Base-by-base conservation (phyloP, 176 grass and related monocot species). In the Triticum monococcum region DNA sequence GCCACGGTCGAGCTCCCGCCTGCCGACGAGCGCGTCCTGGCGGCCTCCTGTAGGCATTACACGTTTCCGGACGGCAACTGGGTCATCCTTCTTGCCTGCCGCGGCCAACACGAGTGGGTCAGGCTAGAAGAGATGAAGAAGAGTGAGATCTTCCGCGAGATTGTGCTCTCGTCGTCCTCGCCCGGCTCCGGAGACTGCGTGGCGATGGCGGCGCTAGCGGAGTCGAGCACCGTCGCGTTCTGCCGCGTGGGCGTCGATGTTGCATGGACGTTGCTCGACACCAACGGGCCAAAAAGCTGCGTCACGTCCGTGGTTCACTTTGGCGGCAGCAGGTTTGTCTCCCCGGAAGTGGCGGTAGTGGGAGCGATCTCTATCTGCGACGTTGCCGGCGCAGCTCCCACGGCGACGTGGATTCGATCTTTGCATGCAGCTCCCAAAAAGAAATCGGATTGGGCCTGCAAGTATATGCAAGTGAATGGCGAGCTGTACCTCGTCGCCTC, bases 201-300 rank as follows among this genome's bases (percentile, higher is more conserved):
- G 69, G 78, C 79, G 41, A 75, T 87, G 86, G 70, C 79, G 17
- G 61, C 64, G 60, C 86, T 87, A 5, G 57, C 79, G 5, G 32
- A 63, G 43, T 87, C 86, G 9, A 65, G 68, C n/a, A 45, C 37
- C 59, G 69, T 87, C 59, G 78, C 69, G 20, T 56, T 87, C 86
- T 87, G 86, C 69, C 68, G 60, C n/a, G 30, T 40, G 11, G 69
- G 86, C 0, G n/a, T 73, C 38, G 69, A 87, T 57, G 25, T 2
- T 12, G 31, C 59, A 1, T 87, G 86, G 78, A 75, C 10, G 41
- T 0, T 43, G 41, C 41, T 43, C 10, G 41, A 43, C 41, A 43
- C 41, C 2, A 43, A 12, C 41, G 41, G 0, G 41, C 41, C 41
- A 43, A 43, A 43, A 43, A 1, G 0, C 41, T 43, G 41, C 41